Evolutionary conservation across 805 yeast genomes (phyloP).

Genomic region (Cyberlindnera maclurae): DNA sequence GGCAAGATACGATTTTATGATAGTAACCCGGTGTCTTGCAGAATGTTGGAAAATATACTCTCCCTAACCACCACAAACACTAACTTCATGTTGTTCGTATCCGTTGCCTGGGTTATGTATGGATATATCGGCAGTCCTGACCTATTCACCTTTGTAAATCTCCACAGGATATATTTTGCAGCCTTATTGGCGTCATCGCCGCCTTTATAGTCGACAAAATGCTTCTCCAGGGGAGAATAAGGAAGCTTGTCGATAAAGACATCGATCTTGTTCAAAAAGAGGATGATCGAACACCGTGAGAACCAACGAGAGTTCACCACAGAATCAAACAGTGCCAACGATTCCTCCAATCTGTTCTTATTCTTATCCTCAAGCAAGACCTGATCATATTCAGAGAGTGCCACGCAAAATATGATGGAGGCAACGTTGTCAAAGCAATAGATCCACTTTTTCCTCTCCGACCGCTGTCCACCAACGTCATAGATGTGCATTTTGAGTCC

Average conservation of each 20-base stretch:
- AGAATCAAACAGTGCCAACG: conserved; percentile 78
- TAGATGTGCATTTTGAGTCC: conserved; percentile 55
- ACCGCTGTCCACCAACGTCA: conserved; percentile 95
- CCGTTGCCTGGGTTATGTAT: conserved; percentile 92
- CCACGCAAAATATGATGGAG: conserved; percentile 82
- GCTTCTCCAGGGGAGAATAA: conserved; percentile 69
- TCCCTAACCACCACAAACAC: conserved; percentile 83
- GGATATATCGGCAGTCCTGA: conserved; percentile 80
- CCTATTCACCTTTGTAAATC: conserved; percentile 78
- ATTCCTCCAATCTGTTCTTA: conserved; percentile 76
- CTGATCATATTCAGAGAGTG: conserved; percentile 88
- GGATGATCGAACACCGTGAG: conserved; percentile 73
- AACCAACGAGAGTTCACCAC: conserved; percentile 93
- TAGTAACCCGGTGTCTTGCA: conserved; percentile 69
- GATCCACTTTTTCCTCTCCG: conserved; percentile 96
- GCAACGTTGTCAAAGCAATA: conserved; percentile 94
- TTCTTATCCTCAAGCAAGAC: conserved; percentile 66
- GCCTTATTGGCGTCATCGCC: conserved; percentile 88
- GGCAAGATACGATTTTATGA: conserved; percentile 19
- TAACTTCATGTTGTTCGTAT: conserved; percentile 78
- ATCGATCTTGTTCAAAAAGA: conserved; percentile 86
- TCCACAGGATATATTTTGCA: conserved; percentile 85
- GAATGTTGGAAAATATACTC: conserved; percentile 67
- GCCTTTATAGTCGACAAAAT: conserved; percentile 87
- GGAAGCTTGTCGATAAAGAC: conserved; percentile 81